phyloP scores from a whole-genome alignment of 176 grass and related monocot genomes.

The Eleusine coracana region DNA sequence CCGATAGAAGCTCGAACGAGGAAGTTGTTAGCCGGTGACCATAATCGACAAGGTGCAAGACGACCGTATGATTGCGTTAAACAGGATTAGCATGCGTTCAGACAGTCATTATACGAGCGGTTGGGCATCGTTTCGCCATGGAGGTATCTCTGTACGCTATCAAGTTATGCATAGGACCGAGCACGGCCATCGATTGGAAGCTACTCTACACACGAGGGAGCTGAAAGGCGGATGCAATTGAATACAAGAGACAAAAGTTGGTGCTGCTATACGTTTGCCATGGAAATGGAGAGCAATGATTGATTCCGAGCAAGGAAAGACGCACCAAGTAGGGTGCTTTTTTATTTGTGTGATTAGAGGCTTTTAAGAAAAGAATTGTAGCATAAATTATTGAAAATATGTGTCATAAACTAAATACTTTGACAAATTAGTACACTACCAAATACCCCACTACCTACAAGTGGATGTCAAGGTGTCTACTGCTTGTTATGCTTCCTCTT shows the following conservation, averaged over 20 bases:
- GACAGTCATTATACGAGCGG: not conserved
- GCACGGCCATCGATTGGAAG: slow-evolving; percentile 31
- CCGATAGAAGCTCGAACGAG: not conserved
- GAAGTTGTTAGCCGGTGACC: not conserved
- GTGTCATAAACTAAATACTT: not conserved
- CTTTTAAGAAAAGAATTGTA: not conserved
- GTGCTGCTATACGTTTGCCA: slow-evolving; percentile 38
- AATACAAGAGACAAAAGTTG: slow-evolving; percentile 52
- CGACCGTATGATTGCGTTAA: slow-evolving; percentile 42
- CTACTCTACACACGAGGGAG: slow-evolving; percentile 35
- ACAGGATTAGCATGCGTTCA: slow-evolving; percentile 45
- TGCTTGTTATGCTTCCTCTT: not conserved
- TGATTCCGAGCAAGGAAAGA: slow-evolving; percentile 22
- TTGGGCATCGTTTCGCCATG: not conserved
- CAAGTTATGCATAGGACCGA: not conserved
- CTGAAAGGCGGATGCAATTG: slow-evolving; percentile 30
- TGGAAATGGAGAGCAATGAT: slow-evolving; percentile 43
- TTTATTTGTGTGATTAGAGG: not conserved
- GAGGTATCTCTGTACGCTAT: not conserved
- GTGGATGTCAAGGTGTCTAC: not conserved
- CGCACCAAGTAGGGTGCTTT: not conserved
- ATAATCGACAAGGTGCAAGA: not conserved
- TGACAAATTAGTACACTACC: not conserved
- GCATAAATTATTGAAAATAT: not conserved
- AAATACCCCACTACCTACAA: not conserved